Evolutionary conservation across 495 filamentous ascomycete genomes (phyloP).

Genomic region (Letharia columbiana): DNA sequence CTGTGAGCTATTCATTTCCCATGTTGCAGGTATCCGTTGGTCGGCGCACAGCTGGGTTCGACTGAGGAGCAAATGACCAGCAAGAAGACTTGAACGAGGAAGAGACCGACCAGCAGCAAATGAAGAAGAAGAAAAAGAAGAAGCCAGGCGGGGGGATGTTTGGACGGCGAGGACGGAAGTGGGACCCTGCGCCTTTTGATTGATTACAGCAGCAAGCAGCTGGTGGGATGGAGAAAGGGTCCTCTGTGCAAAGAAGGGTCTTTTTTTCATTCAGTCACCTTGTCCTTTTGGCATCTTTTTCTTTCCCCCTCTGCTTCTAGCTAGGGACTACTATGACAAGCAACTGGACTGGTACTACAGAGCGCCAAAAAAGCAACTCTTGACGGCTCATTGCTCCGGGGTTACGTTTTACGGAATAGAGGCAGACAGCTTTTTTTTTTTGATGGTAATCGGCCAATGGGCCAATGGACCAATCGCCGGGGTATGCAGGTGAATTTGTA

Average conservation of each 20-base stretch:
- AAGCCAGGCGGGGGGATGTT: neutral
- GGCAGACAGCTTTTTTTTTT: neutral
- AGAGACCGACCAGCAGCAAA: neutral
- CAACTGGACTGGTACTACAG: neutral
- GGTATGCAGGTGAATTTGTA: neutral
- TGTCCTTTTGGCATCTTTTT: neutral
- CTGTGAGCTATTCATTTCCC: neutral
- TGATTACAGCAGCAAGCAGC: neutral
- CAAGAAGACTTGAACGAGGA: neutral
- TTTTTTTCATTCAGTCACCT: neutral
- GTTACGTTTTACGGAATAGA: neutral
- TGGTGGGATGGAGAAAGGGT: slow-evolving; percentile 13
- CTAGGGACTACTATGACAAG: neutral
- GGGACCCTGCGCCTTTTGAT: slow-evolving; percentile 19
- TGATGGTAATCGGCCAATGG: too few species aligned
- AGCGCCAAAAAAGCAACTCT: neutral
- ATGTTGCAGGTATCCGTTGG: neutral
- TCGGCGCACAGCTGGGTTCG: neutral
- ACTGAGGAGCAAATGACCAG: neutral
- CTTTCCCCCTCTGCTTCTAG: slow-evolving; percentile 2
- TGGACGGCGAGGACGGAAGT: slow-evolving; percentile 1
- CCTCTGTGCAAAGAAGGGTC: slow-evolving; percentile 7
- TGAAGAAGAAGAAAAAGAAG: neutral
- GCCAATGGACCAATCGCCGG: neutral
- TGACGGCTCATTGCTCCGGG: neutral